These are phyloP conservation scores for Protomyces pachydermus DNA, from an alignment of 1,139 yeast species.

Conservation along the genomic window DNA sequence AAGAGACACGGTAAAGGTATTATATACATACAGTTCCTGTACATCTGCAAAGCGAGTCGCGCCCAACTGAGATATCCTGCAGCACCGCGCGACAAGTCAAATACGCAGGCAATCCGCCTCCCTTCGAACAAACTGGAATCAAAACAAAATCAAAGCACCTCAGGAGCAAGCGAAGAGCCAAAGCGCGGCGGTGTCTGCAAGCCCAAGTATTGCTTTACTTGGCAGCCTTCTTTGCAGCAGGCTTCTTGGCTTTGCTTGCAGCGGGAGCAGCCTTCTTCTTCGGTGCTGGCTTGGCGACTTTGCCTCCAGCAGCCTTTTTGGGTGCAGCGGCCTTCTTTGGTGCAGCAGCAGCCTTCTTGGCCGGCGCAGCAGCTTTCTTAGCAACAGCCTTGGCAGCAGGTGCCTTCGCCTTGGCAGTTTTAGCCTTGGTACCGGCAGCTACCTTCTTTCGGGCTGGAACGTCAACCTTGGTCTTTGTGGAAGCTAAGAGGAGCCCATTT, in stretches of 20 bases:
- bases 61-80: too few species aligned
- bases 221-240: conserved; percentile 21
- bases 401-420: conserved; percentile 9
- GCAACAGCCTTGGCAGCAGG: not conserved
- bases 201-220: not conserved
- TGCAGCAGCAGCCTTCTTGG: not conserved
- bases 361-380: not conserved
- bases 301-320: conserved; percentile 22
- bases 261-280: conserved; percentile 12
- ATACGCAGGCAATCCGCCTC: too few species aligned
- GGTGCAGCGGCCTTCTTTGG: conserved; percentile 19
- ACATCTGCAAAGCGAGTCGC: not conserved
- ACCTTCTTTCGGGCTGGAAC: conserved; percentile 26
- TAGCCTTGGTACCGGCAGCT: conserved; percentile 21
- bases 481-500: not conserved
- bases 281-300: conserved; percentile 17
- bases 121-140: too few species aligned
- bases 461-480: conserved; percentile 24
- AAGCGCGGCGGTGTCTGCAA: too few species aligned
- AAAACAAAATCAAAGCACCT: too few species aligned
- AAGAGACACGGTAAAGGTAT: not conserved
- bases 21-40: not conserved
- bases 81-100: too few species aligned
- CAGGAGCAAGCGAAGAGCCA: too few species aligned
- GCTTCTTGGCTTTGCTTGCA: not conserved